Evolutionary conservation across 2,329 filamentous ascomycete species (phyloP), one percentile per base, ranked within the genome.

Genomic region (Stagonosporopsis tanaceti): DNA sequence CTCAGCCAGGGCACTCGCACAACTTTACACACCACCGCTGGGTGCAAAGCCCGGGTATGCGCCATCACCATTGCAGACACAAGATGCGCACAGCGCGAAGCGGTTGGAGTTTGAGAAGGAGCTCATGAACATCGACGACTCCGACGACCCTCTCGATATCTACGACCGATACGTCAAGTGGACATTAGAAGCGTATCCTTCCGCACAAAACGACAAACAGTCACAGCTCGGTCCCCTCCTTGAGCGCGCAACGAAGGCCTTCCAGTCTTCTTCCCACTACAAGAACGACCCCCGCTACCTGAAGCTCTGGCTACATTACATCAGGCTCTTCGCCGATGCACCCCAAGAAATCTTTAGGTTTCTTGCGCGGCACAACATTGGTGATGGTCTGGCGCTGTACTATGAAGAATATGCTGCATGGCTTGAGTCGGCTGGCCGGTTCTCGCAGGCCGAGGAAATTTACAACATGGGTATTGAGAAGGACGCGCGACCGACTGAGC

Each of bases 161-260:
- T 99, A 92, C 80, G 94, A 98, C 76, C 89, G 95, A 74, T 99
- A 99, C 74, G 92, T 98, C 56, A 92, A 92, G 78, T 99, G 95
- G 95, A 97, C 93, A 1, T 81, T 98, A 27, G 92, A 97, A 76
- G 90, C 94, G 50, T 99, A 98, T 75, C 94, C 95, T 2, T 94
- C 93, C 0, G 91, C 94, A 24, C 93, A 97, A 79, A 92, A 93
- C 51, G 97, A 93, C 28, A 85, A 92, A 1, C 88, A 96, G 70
- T 97, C 94, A n/a, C 92, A 95, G 69, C 86, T 99, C 14, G 88
- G 95, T 59, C 89, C 89, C 2, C 82, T 98, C 6, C 88, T 99
- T 6, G 96, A 99, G 80, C 90, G 93, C 62, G 94, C 93, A 7
- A 98, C 95, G 9, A 96, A 93, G 74, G 80, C 91, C 0, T 97